Base-by-base conservation (phyloP, 2,329 filamentous ascomycete species). In the Fonsecaea erecta region DNA sequence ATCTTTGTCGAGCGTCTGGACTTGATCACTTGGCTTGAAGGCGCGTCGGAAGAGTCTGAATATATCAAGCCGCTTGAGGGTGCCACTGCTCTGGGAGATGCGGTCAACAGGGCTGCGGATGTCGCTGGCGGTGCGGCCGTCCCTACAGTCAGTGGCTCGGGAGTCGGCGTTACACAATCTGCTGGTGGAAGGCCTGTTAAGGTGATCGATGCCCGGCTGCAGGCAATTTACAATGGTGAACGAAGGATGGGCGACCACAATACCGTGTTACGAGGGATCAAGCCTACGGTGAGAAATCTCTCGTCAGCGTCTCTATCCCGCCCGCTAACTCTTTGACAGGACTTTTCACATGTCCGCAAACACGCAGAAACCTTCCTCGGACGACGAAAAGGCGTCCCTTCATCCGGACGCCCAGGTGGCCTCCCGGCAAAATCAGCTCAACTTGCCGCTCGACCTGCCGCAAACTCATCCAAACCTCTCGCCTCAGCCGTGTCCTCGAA, bases 341-440 rank as follows among this genome's bases (percentile, higher is more conserved):
- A 99, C 80, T 98, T 98, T 78, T 94, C 93, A 16, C 89, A 93
- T 73, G 90, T 97, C 69, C 91, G 93, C 73, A 97, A 97, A 81
- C 86, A 91, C 70, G 92, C 93, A 37, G 85, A 88, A 57, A 82
- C 87, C 14, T 94, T 96, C 79, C 89, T 95, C 73, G 86, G 81
- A 71, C 81, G 83, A 66, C 76, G 82, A 78, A 80, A 68, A 81
- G 79, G 69, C 72, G 75, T 65, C 73, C 70, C 73, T 62, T 40
- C 64, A 58, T 69, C 64, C 85, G 40, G 84, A 52, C 68, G 51
- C 71, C 43, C 57, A 1, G 72, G 53, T 1, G 63, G 66, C 7
- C 66, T 67, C 40, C 55, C 59, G 12, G 43, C 62, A 35, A 70
- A 68, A 52, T 28, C 67, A 30, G 65, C 67, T 34, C 62, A 64